A percentile compares a stretch with the other conserved stretches of the same genome.
phyloP scores from a whole-genome alignment of 192 early-diverging fungal genomes.

The Coemansia nantahalensis region DNA sequence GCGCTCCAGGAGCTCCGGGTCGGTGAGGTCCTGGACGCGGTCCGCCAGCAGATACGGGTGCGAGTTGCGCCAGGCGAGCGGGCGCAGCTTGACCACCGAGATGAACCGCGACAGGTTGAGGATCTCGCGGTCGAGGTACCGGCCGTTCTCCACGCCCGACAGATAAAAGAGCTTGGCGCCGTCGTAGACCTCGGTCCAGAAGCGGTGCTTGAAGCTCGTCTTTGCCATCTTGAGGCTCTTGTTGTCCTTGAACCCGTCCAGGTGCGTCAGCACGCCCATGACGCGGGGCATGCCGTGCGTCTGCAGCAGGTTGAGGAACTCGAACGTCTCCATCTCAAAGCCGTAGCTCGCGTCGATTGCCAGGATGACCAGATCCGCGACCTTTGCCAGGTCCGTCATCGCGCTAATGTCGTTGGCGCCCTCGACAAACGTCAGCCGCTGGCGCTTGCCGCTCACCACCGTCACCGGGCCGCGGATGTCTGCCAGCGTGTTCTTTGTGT shows the following conservation, averaged over 20 bases:
- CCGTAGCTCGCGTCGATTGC: conserved; percentile 97
- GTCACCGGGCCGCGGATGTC: conserved; percentile 97
- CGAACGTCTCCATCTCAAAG: conserved; percentile 99
- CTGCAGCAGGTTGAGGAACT: conserved; percentile 97
- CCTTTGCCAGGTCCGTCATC: conserved; percentile 97
- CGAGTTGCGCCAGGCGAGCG: conserved; percentile 93
- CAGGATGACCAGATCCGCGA: conserved; percentile 93
- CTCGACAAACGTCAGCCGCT: conserved; percentile 96
- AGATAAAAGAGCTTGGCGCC: conserved; percentile 99
- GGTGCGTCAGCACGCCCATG: conserved; percentile 96
- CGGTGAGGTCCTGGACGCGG: conserved; percentile 94
- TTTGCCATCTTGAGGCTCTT: conserved; percentile 86
- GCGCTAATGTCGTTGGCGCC: conserved; percentile 95
- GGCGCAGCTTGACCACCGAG: conserved; percentile 98
- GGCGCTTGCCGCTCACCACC: conserved; percentile 92
- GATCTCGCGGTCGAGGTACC: conserved; percentile 91
- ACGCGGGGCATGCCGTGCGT: conserved; percentile 96
- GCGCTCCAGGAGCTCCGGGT: conserved; percentile 76
- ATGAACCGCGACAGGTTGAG: conserved; percentile 95
- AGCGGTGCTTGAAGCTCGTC: conserved; percentile 95
- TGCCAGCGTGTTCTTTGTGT: conserved; percentile 87
- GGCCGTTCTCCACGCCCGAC: conserved; percentile 92
- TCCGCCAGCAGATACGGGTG: conserved; percentile 99
- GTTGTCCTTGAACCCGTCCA: conserved; percentile 94
- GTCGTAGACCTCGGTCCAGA: conserved; percentile 99